A percentile compares a stretch with the other conserved stretches of the same genome.
Evolutionary conservation across 2,329 filamentous ascomycete species (phyloP).

Genomic region (Trichoderma atrobrunneum): DNA sequence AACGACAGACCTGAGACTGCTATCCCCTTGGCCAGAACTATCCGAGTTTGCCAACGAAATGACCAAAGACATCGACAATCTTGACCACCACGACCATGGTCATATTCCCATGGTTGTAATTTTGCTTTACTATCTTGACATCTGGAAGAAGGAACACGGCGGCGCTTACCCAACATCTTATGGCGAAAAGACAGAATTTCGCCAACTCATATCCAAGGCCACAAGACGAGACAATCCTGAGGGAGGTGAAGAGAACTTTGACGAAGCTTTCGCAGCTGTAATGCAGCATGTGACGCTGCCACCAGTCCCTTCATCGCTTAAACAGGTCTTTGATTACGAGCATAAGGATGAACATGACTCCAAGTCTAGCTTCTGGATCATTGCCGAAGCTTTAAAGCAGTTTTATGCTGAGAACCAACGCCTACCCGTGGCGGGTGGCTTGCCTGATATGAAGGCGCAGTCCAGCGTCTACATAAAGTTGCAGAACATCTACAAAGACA

Average conservation of each 20-base stretch:
- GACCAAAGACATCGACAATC: constrained; percentile 64
- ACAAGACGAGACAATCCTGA: constrained; percentile 72
- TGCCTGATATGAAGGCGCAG: constrained; percentile 97
- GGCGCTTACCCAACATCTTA: constrained; percentile 70
- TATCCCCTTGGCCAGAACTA: constrained; percentile 84
- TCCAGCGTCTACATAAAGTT: constrained; percentile 85
- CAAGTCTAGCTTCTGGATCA: constrained; percentile 77
- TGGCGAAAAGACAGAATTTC: constrained; percentile 82
- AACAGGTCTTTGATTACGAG: constrained; percentile 73
- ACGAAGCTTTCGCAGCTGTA: constrained; percentile 84
- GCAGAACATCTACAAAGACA: constrained; percentile 88
- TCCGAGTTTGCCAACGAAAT: constrained; percentile 62
- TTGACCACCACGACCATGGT: constrained; percentile 80
- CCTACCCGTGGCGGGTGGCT: constrained; percentile 78
- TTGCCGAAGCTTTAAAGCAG: constrained; percentile 71
- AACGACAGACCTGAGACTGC: constrained; percentile 78
- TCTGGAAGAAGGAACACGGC: constrained; percentile 72
- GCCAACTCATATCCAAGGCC: constrained; percentile 63
- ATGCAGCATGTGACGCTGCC: constrained; percentile 77
- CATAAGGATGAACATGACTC: constrained; percentile 17
- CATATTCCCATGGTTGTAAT: constrained; percentile 87
- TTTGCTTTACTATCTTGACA: constrained; percentile 74
- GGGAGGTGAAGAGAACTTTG: constrained; percentile 94
- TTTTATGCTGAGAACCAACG: constrained; percentile 73
- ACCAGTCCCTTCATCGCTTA: constrained; percentile 65